Evolutionary conservation across 441 rosid species (phyloP), one percentile per base, ranked within the genome.

Genomic region (Erodium moschatum): DNA sequence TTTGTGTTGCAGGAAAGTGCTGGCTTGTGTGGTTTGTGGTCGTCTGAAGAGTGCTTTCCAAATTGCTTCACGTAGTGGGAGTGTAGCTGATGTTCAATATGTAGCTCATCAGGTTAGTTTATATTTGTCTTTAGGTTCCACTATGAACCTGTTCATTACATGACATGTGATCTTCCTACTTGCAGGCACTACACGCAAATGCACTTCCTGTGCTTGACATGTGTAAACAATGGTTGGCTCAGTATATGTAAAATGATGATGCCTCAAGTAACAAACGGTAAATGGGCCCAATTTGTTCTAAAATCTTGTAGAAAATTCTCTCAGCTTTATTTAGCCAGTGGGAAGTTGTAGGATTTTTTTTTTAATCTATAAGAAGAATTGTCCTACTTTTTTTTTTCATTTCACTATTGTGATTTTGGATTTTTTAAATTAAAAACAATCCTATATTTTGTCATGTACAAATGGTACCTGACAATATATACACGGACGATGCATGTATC

Each of bases 1-100:
- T 15, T 50, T 73, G 76, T 69, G 56, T n/a, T 77, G 82, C 89
- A 91, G 98, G 83, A 93, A 91, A 77, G 97, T 93, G 80, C 82
- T 93, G 81, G 97, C 97, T 67, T 91, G 97, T 69, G 98, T 93
- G 70, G 88, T 93, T 72, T 93, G 98, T 67, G 97, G 98, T 58
- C 97, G 97, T 56, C 88, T 93, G 68, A 93, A 93, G 83, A 93
- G 96, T 69, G 98, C 98, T 16, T 93, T 91, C 78, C 98, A 93
- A 69, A 93, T 93, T 69, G 98, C 98, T 60, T 88, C 97, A 16
- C 87, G 86, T 72, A 93, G 97, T 72, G 95, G 95, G 73, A 93
- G 96, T 67, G 95, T 93, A 75, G 98, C 97, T 74, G 98, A 93
- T 80, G 98, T 93, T 72, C 92, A 93, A 72, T 93, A 89, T 66